Percentiles rank a stretch among this genome's conserved stretches.
Conservation (phyloP, 805 yeast species). For the Saccharomyces mikatae region DNA sequence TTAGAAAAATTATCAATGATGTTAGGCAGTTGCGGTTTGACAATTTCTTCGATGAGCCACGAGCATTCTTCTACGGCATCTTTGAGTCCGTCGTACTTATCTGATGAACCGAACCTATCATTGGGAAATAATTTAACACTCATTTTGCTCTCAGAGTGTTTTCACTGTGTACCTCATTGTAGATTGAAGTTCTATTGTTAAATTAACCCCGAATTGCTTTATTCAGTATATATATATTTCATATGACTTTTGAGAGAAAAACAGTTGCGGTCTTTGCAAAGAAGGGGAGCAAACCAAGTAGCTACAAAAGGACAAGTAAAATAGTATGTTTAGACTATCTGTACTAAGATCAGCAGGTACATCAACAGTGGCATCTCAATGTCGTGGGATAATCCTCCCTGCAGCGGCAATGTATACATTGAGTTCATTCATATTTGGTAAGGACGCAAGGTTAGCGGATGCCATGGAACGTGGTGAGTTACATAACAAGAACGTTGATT, state of each 20-base stretch:
- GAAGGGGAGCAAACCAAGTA: background rate
- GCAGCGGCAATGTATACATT: constrained; percentile 12
- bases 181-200: background rate
- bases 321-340: background rate
- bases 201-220: background rate
- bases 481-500: constrained; percentile 24
- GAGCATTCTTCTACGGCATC: constrained; percentile 25
- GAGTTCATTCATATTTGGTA: constrained; percentile 27
- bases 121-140: constrained; percentile 31
- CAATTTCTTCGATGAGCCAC: constrained; percentile 43
- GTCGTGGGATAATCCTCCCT: constrained; percentile 8
- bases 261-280: constrained; percentile 1
- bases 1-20: constrained; percentile 36
- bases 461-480: constrained; percentile 38
- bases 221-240: background rate
- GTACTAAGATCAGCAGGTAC: background rate
- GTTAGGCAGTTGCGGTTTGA: constrained; percentile 41
- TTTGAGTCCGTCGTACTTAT: constrained; percentile 3
- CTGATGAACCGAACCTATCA: constrained; percentile 18
- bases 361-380: constrained; percentile 4
- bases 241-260: background rate
- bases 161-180: background rate
- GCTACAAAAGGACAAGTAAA: background rate
- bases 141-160: constrained; percentile 11
- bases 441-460: constrained; percentile 49